Conservation (phyloP, 805 yeast species). For the Monosporozyma siamensis region DNA sequence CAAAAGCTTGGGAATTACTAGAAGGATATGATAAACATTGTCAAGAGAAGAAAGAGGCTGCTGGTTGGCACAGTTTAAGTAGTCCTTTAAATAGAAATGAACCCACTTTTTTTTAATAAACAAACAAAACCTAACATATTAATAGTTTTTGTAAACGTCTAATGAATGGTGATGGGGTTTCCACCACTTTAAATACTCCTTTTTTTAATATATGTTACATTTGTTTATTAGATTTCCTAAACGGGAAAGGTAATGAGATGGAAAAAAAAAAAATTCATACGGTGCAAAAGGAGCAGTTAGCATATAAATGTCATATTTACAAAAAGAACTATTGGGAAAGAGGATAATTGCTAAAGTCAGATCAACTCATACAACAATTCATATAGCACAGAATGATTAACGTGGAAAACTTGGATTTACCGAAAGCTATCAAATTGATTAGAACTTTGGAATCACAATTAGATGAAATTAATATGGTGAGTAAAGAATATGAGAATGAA, state of each 20-base stretch:
- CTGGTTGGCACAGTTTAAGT: background rate
- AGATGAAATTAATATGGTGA: slow-evolving; percentile 13
- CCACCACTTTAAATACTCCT: too few species aligned
- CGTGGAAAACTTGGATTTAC: slow-evolving; percentile 3
- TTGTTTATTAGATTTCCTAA: background rate
- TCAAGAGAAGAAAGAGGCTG: background rate
- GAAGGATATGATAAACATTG: slow-evolving; percentile 2
- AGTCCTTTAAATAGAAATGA: background rate
- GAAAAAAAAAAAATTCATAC: background rate
- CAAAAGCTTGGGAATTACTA: background rate
- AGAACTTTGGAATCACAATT: slow-evolving; percentile 11
- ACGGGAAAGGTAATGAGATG: background rate
- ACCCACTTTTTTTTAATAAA: background rate
- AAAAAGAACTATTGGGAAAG: too few species aligned
- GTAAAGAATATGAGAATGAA: slow-evolving; percentile 18
- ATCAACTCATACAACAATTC: too few species aligned
- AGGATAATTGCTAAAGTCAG: too few species aligned
- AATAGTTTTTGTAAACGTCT: too few species aligned
- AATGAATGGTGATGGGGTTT: too few species aligned
- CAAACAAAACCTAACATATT: too few species aligned
- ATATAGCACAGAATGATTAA: too few species aligned
- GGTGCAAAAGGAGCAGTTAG: too few species aligned
- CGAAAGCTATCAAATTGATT: slow-evolving; percentile 9
- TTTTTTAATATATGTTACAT: too few species aligned
- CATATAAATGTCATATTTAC: too few species aligned